Conservation (phyloP, 139 green algal genomes). For the Volvox africanus region DNA sequence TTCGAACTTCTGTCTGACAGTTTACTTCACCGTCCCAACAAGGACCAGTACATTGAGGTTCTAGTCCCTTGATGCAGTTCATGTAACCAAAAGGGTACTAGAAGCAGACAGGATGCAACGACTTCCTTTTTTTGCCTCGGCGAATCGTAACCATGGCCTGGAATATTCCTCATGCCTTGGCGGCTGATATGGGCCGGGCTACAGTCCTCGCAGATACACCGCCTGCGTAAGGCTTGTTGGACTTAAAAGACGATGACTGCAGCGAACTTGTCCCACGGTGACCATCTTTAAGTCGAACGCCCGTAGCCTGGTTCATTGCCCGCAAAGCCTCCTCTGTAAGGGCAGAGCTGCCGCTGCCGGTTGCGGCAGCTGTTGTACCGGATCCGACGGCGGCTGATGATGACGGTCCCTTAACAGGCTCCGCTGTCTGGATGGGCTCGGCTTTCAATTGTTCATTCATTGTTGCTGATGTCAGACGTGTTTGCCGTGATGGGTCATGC, state of each 20-base stretch:
- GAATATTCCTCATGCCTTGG: not conserved
- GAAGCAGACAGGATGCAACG: no score
- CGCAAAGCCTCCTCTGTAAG: conserved; percentile 9
- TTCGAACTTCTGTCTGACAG: no score
- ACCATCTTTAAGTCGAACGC: not conserved
- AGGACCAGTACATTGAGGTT: no score
- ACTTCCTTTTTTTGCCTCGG: no score
- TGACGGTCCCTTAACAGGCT: not conserved
- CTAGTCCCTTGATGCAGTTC: no score
- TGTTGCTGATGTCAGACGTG: not conserved
- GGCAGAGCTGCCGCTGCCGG: conserved; percentile 3
- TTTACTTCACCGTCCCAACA: no score
- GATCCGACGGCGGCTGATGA: not conserved
- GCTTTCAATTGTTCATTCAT: no score
- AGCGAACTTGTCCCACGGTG: not conserved
- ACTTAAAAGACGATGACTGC: conserved; percentile 21
- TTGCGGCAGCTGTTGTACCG: not conserved
- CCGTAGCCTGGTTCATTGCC: not conserved
- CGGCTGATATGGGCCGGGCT: not conserved
- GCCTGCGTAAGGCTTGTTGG: conserved; percentile 2
- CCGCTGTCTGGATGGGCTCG: not conserved
- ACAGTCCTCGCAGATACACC: not conserved
- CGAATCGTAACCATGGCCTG: no score
- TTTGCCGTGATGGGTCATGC: no score
- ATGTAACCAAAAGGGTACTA: no score